These are phyloP conservation scores for Amaranthus palmeri DNA, from an alignment of 148 eudicot genomes.

Conservation along the genomic window DNA sequence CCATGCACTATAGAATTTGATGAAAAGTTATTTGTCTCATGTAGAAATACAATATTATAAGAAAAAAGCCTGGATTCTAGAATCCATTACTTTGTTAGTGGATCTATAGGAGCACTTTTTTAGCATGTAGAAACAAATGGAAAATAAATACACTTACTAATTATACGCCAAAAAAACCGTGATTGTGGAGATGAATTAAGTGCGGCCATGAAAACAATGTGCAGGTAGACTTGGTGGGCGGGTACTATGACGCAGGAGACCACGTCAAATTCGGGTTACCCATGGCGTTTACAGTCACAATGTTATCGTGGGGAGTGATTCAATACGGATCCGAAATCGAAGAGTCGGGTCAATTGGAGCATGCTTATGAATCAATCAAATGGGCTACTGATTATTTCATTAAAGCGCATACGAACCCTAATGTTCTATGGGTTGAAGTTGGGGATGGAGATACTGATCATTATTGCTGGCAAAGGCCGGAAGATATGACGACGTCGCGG, in stretches of 20 bases:
- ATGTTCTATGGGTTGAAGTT: constrained; percentile 47
- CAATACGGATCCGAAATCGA: constrained; percentile 29
- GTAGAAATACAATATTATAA: no score
- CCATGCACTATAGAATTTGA: no score
- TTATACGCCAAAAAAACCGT: no score
- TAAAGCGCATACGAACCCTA: constrained; percentile 45
- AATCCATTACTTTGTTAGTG: no score
- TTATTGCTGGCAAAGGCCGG: constrained; percentile 54
- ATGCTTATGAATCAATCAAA: constrained; percentile 46
- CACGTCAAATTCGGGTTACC: constrained; percentile 62
- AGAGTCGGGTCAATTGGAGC: constrained; percentile 25
- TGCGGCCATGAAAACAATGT: not conserved
- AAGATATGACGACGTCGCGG: constrained; percentile 65
- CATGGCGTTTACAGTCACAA: constrained; percentile 55
- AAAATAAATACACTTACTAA: no score
- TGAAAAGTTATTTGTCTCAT: no score
- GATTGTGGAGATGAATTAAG: no score
- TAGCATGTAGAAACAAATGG: no score
- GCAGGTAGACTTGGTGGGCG: constrained; percentile 71
- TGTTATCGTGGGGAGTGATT: constrained; percentile 48
- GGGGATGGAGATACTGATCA: constrained; percentile 67
- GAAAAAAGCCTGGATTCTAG: no score
- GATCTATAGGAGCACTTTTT: no score
- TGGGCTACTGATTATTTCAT: constrained; percentile 65
- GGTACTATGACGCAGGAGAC: constrained; percentile 63